Evolutionary conservation across 2,329 filamentous ascomycete species (phyloP), one percentile per base, ranked within the genome.

Genomic region (Fusarium equiseti): DNA sequence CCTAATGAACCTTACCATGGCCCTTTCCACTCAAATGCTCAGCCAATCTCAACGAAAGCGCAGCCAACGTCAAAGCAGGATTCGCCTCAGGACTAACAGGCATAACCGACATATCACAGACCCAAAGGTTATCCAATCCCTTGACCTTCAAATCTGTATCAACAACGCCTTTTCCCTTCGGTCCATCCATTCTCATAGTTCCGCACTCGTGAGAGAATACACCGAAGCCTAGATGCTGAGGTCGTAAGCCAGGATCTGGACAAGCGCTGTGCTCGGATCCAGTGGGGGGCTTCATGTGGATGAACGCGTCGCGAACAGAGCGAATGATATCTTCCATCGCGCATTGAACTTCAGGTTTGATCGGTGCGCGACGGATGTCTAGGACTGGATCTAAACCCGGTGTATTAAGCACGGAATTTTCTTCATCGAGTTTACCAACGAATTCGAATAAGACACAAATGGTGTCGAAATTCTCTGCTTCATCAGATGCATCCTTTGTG

Each of bases 181-280:
- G 68, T 0, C 65, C 59, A 22, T 66, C 68, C 69, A 72, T 72
- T 7, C 69, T 48, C 69, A 72, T 72, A 0, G 69, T 72, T 26
- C 69, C 69, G 1, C 68, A 59, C 11, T 72, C 69, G 8, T 72
- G 68, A 3, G 68, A 71, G 9, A 72, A 72, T 0, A 72, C 69
- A 0, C 69, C 69, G 1, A 72, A 72, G 0, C 69, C 69, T 18
- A 72, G 2, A 26, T 72, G 69, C 18, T 72, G 69, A 0, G 69
- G 68, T 1, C 68, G 24, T 0, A 71, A 6, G 3, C 60, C 68
- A 1, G 64, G 60, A 13, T 71, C 60, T 1, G 20, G 27, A 15
- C 61, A 66, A 3, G 31, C 32, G 16, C 16, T 18, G 32, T 18
- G 32, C 8, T 18, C 32, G 16, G 32, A 35, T 35, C 32, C 32